A percentile compares a stretch with the other conserved stretches of the same genome.
phyloP scores from a whole-genome alignment of 2,329 filamentous ascomycete genomes.

The Dryadomyces quercivorus region DNA sequence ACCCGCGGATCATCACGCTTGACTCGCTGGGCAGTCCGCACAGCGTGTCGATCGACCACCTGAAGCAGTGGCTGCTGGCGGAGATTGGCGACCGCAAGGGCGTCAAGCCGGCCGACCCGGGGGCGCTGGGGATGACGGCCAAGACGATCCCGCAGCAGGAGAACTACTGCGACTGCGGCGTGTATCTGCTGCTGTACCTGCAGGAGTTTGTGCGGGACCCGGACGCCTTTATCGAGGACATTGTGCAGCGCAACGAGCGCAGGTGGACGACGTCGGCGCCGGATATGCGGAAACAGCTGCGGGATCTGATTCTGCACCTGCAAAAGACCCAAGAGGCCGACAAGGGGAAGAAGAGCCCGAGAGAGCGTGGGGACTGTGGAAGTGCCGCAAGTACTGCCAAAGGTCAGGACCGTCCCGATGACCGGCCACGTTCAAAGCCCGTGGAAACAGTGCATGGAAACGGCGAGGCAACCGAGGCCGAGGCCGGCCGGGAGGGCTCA shows the following conservation, averaged over 20 bases:
- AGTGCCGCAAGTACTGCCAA: background rate
- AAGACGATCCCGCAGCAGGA: constrained; percentile 65
- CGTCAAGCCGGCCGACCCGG: constrained; percentile 24
- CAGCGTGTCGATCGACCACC: constrained; percentile 46
- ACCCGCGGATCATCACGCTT: constrained; percentile 69
- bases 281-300: constrained; percentile 51
- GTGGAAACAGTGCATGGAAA: background rate
- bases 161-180: constrained; percentile 81
- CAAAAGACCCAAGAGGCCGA: constrained; percentile 38
- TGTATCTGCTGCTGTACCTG: constrained; percentile 77
- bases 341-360: constrained; percentile 25
- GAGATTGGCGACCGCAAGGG: constrained; percentile 56
- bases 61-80: constrained; percentile 65
- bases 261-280: constrained; percentile 43
- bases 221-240: constrained; percentile 51
- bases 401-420: background rate
- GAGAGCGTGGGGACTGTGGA: no score
- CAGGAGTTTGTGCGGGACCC: constrained; percentile 70
- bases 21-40: constrained; percentile 69
- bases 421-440: background rate
- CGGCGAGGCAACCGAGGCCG: background rate
- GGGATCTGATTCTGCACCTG: constrained; percentile 51
- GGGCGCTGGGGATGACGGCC: constrained; percentile 48
- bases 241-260: constrained; percentile 47
- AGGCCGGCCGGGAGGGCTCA: background rate